Conservation (phyloP, 352 stramenopile species). For the Hyaloperonospora brassicae region DNA sequence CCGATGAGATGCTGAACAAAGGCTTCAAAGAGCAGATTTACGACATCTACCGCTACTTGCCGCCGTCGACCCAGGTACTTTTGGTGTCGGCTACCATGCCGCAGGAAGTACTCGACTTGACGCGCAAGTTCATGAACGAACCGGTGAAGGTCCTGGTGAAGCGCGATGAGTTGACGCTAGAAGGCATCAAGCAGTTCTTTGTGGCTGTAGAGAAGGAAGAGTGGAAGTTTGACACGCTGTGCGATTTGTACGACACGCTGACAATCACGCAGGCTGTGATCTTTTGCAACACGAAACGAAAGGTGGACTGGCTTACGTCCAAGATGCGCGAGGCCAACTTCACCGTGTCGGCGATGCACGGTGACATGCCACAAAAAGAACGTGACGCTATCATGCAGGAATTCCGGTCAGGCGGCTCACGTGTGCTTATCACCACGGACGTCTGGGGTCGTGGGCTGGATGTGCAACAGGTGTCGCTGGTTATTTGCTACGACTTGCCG, state of each 20-base stretch:
- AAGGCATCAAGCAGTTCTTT: slow-evolving; percentile 99
- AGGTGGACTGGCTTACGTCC: slow-evolving; percentile 99
- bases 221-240: slow-evolving; percentile 99
- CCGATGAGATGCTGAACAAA: slow-evolving; percentile 99
- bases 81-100: slow-evolving; percentile 99
- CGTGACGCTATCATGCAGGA: slow-evolving; percentile 99
- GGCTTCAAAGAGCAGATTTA: slow-evolving; percentile 99
- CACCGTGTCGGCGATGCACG: slow-evolving; percentile 99
- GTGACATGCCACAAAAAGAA: slow-evolving; percentile 99
- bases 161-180: slow-evolving; percentile 98
- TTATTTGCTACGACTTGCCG: slow-evolving; percentile 99
- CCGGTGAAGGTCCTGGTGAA: slow-evolving; percentile 99
- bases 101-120: slow-evolving; percentile 98
- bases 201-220: slow-evolving; percentile 97
- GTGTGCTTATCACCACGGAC: slow-evolving; percentile 99
- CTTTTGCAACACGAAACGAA: slow-evolving; percentile 99
- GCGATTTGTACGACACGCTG: slow-evolving; percentile 99
- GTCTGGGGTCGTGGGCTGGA: slow-evolving; percentile 98
- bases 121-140: slow-evolving; percentile 97
- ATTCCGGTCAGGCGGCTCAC: slow-evolving; percentile 97
- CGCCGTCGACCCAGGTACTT: slow-evolving; percentile 94
- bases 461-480: slow-evolving; percentile 97
- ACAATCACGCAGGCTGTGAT: slow-evolving; percentile 99
- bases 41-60: slow-evolving; percentile 99
- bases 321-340: slow-evolving; percentile 99